Base-by-base conservation (phyloP, 306 rosid genomes). In the Quercus wislizeni region DNA sequence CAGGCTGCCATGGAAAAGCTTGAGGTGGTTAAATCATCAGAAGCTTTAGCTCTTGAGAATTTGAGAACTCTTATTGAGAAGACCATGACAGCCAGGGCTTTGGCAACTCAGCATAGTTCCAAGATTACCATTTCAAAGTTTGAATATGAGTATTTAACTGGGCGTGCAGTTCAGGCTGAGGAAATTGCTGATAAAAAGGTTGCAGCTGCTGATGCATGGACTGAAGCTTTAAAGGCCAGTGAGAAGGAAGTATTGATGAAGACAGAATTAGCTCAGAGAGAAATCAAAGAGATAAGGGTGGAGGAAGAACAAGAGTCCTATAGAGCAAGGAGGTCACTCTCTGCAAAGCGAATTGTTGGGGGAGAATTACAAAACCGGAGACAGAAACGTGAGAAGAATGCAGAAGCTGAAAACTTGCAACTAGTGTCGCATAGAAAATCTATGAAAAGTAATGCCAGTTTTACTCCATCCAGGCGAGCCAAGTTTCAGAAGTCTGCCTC, bases 181-280 rank as follows among this genome's bases (percentile, higher is more conserved):
- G 94, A 89, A 87, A 71, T 91, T 82, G 98, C 97, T n/a, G 94
- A 89, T 69, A 90, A 85, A 35, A 95, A 95, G 83, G 96, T 93
- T 49, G 96, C 90, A 43, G 98, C 96, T 52, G 89, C 96, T 9
- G 80, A 85, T 79, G 98, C 97, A 59, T 95, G 96, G 99, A 83
- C 87, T 75, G 94, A 89, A 85, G 99, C 97, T 78, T 82, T 95
- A 49, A 91, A 88, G 81, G 99, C 97, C 20, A 93, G 95, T 71
- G 97, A 95, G 91, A 87, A 82, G 86, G 98, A 95, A 83, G 89
- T 85, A 76, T 58, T 85, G 79, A 75, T 83, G 79, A 87, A 84
- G 88, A 79, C 82, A 28, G 91, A 91, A 68, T 58, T 88, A 13
- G 86, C 83, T 72, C 76, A 84, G 68, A 88, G 86, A 77, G 92